Conservation (phyloP, 768 basidiomycete genomes). For the Goffeauzyma gilvescens region DNA sequence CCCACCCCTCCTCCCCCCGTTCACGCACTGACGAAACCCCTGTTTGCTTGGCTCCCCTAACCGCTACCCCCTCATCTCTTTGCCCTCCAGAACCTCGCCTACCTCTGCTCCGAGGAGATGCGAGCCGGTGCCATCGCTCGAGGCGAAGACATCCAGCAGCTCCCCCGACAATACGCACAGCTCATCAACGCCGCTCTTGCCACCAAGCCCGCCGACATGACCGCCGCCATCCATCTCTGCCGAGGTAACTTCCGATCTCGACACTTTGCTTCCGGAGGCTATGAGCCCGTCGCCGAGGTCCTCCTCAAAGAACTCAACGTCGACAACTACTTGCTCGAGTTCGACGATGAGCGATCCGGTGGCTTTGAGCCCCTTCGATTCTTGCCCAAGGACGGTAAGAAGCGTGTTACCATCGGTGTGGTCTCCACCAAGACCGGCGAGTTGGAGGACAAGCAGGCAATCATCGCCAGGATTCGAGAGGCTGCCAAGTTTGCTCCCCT, state of each 20-base stretch:
- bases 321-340: conserved; percentile 11
- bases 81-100: conserved; percentile 9
- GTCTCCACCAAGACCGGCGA: conserved; percentile 16
- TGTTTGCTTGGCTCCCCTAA: neutral
- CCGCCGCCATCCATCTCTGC: conserved; percentile 9
- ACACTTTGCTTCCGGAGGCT: conserved; percentile 12
- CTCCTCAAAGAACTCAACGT: conserved; percentile 9
- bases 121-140: conserved; percentile 3
- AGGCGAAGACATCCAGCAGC: conserved; percentile 9
- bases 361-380: conserved; percentile 12
- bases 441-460: conserved; percentile 19
- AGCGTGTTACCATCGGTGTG: conserved; percentile 17
- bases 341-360: conserved; percentile 9
- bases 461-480: conserved; percentile 15
- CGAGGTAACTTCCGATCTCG: conserved; percentile 12
- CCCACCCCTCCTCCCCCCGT: neutral
- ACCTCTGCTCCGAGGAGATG: conserved; percentile 12
- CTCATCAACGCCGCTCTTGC: conserved; percentile 12
- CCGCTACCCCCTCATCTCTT: neutral
- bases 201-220: conserved; percentile 8
- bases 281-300: conserved; percentile 13
- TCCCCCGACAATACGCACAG: conserved; percentile 9
- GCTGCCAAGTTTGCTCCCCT: conserved; percentile 19
- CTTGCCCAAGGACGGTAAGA: conserved; percentile 12
- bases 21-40: no score